A percentile compares a stretch with the other conserved stretches of the same genome.
Evolutionary conservation across 164 flowering plant species (phyloP).

Genomic region (Berberis vulgaris): DNA sequence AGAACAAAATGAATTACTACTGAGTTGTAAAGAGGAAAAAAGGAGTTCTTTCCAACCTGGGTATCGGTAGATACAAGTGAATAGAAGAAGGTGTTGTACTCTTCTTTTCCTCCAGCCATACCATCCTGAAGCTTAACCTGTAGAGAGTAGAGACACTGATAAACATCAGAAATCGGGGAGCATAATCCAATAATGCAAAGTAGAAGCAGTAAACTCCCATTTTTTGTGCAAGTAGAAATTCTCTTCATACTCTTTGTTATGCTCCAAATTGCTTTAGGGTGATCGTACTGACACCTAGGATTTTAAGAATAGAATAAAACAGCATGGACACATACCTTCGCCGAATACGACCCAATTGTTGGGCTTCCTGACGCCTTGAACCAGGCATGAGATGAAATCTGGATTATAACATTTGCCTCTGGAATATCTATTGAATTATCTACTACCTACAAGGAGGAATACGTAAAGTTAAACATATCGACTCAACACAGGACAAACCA

Average conservation of each 20-base stretch:
- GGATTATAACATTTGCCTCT: slow-evolving; percentile 98
- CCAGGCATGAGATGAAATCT: slow-evolving; percentile 99
- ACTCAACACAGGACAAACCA: too few species aligned
- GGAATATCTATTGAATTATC: slow-evolving; percentile 99
- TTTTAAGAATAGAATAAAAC: not conserved
- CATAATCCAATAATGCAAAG: not conserved
- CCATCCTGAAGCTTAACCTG: slow-evolving; percentile 91
- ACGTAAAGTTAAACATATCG: not conserved
- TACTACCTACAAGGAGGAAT: slow-evolving; percentile 58
- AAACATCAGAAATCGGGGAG: slow-evolving; percentile 1
- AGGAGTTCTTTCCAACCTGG: slow-evolving; percentile 37
- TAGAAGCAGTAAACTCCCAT: too few species aligned
- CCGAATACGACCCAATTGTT: slow-evolving; percentile 99
- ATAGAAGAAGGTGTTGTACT: slow-evolving; percentile 95
- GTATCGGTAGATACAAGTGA: slow-evolving; percentile 98
- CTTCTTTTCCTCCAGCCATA: slow-evolving; percentile 97
- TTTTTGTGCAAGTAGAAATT: too few species aligned
- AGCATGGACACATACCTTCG: slow-evolving; percentile 48
- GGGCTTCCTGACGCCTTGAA: slow-evolving; percentile 98
- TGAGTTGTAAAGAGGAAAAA: not conserved
- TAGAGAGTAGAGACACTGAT: slow-evolving; percentile 9
- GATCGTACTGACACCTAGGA: not conserved
- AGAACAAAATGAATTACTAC: not conserved
- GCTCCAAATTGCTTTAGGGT: not conserved
- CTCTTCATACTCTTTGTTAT: too few species aligned